Conservation (phyloP, 208 protist genomes). For the Sergeia podlipaevii region DNA sequence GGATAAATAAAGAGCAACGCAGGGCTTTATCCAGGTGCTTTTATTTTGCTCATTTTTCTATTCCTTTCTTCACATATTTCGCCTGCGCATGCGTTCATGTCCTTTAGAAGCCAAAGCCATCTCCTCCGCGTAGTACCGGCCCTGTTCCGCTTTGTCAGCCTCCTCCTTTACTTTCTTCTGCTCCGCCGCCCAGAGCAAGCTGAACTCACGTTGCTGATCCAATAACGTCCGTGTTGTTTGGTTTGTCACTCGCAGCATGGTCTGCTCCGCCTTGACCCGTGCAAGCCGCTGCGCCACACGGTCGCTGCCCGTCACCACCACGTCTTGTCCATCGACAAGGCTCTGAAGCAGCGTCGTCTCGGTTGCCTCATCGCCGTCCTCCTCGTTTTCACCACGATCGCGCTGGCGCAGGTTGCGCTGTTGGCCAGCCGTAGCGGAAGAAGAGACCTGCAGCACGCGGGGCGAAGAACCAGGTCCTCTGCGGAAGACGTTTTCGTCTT, state of each 20-base stretch:
- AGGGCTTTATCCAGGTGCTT: too few species aligned
- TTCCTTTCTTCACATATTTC: not conserved
- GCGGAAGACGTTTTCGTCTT: slow-evolving; percentile 12
- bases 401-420: not conserved
- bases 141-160: slow-evolving; percentile 20
- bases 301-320: slow-evolving; percentile 35
- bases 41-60: slow-evolving; percentile 1
- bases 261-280: slow-evolving; percentile 31
- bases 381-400: not conserved
- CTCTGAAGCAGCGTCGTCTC: slow-evolving; percentile 44
- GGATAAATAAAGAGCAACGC: too few species aligned
- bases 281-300: slow-evolving; percentile 42
- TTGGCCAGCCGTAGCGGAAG: not conserved
- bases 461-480: not conserved
- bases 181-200: slow-evolving; percentile 26
- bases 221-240: slow-evolving; percentile 4
- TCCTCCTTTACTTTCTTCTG: slow-evolving; percentile 18
- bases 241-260: slow-evolving; percentile 42
- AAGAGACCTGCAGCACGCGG: not conserved
- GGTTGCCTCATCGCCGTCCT: slow-evolving; percentile 8
- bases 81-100: slow-evolving; percentile 2
- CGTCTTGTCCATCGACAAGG: slow-evolving; percentile 50
- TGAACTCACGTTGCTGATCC: slow-evolving; percentile 30
- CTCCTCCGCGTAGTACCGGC: slow-evolving; percentile 20
- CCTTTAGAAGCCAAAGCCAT: too few species aligned